A percentile compares a stretch with the other conserved stretches of the same genome.
phyloP scores from a whole-genome alignment of 202 grass and related monocot genomes.

The Panicum hallii region DNA sequence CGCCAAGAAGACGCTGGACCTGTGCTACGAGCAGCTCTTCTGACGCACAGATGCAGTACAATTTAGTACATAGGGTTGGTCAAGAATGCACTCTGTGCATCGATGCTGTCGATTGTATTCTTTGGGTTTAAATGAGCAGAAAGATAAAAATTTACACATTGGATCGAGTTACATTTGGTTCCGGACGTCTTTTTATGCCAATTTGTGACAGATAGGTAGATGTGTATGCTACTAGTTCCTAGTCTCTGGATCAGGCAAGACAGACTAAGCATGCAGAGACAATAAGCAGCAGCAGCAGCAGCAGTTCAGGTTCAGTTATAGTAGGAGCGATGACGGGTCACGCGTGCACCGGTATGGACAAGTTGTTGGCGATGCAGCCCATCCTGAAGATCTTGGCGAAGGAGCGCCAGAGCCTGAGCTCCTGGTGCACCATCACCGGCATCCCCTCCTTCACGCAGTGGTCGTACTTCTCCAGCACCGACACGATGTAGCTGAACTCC shows the following conservation, averaged over 20 bases:
- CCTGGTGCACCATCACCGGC: slow-evolving; percentile 74
- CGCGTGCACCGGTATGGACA: slow-evolving; percentile 68
- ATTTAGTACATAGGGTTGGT: neutral
- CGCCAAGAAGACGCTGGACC: slow-evolving; percentile 44
- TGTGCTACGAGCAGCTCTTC: slow-evolving; percentile 48
- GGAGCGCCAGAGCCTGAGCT: slow-evolving; percentile 71
- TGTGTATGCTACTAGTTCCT: neutral
- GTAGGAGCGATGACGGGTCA: slow-evolving; percentile 33
- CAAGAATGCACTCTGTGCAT: neutral
- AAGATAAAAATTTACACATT: slow-evolving; percentile 36
- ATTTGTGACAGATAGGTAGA: neutral
- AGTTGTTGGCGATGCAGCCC: slow-evolving; percentile 71
- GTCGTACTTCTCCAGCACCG: slow-evolving; percentile 92
- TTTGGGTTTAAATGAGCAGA: slow-evolving; percentile 14
- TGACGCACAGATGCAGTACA: neutral
- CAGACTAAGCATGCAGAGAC: slow-evolving; percentile 21
- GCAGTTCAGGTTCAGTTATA: no score
- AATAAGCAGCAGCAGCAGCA: neutral
- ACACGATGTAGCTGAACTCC: slow-evolving; percentile 95
- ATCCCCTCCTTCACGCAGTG: slow-evolving; percentile 83
- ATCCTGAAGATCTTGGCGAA: slow-evolving; percentile 70
- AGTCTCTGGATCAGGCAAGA: slow-evolving; percentile 12
- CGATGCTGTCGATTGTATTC: neutral
- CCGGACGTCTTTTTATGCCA: slow-evolving; percentile 4
- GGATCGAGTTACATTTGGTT: slow-evolving; percentile 34